Base-by-base conservation (phyloP, 495 filamentous ascomycete species). In the Daldinia grandis region DNA sequence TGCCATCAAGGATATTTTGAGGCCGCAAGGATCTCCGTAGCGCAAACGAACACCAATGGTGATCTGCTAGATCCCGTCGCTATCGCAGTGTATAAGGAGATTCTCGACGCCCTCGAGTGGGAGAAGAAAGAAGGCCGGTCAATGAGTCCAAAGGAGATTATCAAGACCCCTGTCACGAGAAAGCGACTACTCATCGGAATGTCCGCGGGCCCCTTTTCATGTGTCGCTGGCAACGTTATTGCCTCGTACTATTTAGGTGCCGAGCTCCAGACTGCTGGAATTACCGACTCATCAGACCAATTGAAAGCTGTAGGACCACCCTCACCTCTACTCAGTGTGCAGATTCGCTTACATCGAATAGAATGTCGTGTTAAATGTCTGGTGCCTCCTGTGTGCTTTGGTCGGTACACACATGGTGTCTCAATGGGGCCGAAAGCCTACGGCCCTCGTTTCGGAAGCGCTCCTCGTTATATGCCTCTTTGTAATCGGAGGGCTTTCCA, bases 171-270 rank as follows among this genome's bases (percentile, higher is more conserved):
- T 5, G 67, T 63, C 0, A 70, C 80, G n/a, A 71, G 83, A 55
- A 84, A 79, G 58, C 73, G 83, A n/a, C 66, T 84, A 0, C 72
- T 85, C 9, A 81, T 85, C 64, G 82, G 78, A 42, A 81, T 81
- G 72, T 81, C 78, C 1, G 68, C 79, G 56, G 75, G 69, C 24
- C 75, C 81, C 4, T 85, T 86, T 61, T 81, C 78, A 17, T 84
- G 81, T 60, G 81, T 87, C 50, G 82, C 82, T 0, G 84, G 84
- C 1, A 85, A 85, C 59, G 81, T 84, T 56, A 84, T 86, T 65
- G 82, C 82, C 0, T 82, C 78, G 12, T 87, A 86, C 66, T 85
- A 84, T 68, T 78, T 85, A 3, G 79, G 79, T 10, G 63, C 69
- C 6, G 81, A 83, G 68, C 79, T 87, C 9, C 65, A 75, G 24